These are phyloP conservation scores for Berberis thunbergii DNA, from an alignment of 164 flowering plant species.

Conservation along the genomic window DNA sequence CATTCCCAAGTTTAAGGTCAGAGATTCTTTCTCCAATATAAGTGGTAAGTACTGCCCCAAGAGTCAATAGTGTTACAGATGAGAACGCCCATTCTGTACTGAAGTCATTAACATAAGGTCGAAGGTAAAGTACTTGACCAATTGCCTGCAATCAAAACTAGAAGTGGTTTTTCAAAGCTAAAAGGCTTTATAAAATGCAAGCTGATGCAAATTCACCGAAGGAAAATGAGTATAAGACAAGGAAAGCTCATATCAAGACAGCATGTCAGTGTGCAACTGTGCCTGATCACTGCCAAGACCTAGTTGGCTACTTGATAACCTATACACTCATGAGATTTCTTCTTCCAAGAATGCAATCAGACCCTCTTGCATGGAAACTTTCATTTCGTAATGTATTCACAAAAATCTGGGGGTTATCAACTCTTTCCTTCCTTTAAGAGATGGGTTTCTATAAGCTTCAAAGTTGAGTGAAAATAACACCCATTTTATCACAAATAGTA, in stretches of 20 bases:
- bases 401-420: no score
- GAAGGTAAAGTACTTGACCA: slow-evolving; percentile 90
- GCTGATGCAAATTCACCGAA: not conserved
- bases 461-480: no score
- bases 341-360: not conserved
- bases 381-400: no score
- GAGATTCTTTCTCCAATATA: slow-evolving; percentile 88
- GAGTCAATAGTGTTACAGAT: slow-evolving; percentile 69
- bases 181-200: no score
- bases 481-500: no score
- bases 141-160: slow-evolving; percentile 53
- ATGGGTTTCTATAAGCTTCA: no score
- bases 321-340: not conserved
- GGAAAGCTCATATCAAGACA: not conserved
- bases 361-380: not conserved
- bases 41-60: slow-evolving; percentile 90
- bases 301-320: not conserved
- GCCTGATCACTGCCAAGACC: not conserved
- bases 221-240: not conserved
- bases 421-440: no score
- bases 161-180: not conserved
- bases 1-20: slow-evolving; percentile 98
- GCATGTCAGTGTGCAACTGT: no score
- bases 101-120: slow-evolving; percentile 95
- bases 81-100: slow-evolving; percentile 83